Evolutionary conservation across 345 rosid species (phyloP).

Genomic region (Toxicodendron radicans): DNA sequence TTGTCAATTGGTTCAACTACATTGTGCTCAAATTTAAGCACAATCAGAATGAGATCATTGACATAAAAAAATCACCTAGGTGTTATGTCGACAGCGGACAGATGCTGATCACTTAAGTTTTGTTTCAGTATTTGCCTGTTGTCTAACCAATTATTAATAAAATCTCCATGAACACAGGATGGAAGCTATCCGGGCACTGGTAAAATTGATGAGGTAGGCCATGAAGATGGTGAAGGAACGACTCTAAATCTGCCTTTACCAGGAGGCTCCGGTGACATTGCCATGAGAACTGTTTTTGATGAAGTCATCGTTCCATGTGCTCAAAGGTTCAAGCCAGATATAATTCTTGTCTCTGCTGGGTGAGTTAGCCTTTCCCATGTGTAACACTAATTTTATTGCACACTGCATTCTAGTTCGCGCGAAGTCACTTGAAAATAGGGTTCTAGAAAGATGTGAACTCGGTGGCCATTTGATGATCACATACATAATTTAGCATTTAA

Average conservation of each 20-base stretch:
- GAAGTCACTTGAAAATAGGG: not conserved
- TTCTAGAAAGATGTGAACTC: not conserved
- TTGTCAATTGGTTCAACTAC: not conserved
- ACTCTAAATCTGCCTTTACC: slow-evolving; percentile 88
- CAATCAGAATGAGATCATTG: not conserved
- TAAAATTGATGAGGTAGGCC: slow-evolving; percentile 68
- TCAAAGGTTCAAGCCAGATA: slow-evolving; percentile 88
- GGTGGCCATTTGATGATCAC: not conserved
- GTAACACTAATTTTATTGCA: not conserved
- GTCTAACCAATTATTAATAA: slow-evolving; percentile 5
- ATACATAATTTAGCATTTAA: not conserved
- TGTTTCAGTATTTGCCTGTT: not conserved
- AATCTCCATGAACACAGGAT: slow-evolving; percentile 38
- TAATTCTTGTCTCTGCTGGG: slow-evolving; percentile 98
- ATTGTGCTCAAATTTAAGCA: slow-evolving; percentile 3
- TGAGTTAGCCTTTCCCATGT: slow-evolving; percentile 32
- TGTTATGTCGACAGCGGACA: not conserved
- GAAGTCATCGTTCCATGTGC: slow-evolving; percentile 87
- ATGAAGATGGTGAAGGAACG: slow-evolving; percentile 84
- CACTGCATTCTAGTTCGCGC: not conserved
- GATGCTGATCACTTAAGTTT: not conserved
- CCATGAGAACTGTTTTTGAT: slow-evolving; percentile 82
- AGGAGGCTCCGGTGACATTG: slow-evolving; percentile 89
- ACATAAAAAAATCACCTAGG: not conserved
- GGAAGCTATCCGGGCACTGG: slow-evolving; percentile 98